Evolutionary conservation across 2,329 filamentous ascomycete genomes (phyloP).

Genomic region (Dryadomyces sulphureus): DNA sequence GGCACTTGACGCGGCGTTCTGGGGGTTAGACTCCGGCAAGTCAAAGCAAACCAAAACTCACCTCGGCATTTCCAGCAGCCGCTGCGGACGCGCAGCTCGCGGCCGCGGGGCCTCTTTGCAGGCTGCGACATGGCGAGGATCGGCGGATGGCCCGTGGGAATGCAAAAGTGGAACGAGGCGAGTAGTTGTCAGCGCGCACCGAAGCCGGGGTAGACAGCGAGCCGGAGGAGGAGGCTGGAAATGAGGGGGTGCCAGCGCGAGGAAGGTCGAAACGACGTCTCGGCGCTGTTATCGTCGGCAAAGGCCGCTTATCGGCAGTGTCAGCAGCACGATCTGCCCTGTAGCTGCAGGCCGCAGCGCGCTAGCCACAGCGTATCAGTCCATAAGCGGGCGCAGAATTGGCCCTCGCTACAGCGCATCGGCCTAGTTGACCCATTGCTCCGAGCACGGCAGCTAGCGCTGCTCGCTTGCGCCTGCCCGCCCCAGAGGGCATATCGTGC

Average conservation of each 20-base stretch:
- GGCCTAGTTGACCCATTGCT: neutral
- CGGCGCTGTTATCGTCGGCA: too few relatives aligned
- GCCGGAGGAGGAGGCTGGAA: too few relatives aligned
- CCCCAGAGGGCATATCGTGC: neutral
- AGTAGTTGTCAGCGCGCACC: too few relatives aligned
- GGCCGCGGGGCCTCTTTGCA: neutral
- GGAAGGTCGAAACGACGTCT: too few relatives aligned
- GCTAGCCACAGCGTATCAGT: too few relatives aligned
- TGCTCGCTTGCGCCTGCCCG: neutral
- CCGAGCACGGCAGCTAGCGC: neutral
- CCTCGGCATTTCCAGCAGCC: conserved; percentile 3
- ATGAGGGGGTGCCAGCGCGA: too few relatives aligned
- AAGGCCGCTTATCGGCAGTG: too few relatives aligned
- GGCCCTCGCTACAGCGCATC: too few relatives aligned
- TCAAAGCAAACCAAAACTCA: neutral
- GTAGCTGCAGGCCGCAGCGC: too few relatives aligned
- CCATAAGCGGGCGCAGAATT: too few relatives aligned
- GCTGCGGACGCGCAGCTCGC: neutral
- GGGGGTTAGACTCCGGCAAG: neutral
- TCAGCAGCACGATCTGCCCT: too few relatives aligned
- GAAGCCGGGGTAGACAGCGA: too few relatives aligned
- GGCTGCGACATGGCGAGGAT: neutral
- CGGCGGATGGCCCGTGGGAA: neutral
- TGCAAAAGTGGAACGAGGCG: neutral
- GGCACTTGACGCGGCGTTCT: conserved; percentile 4